A percentile compares a stretch with the other conserved stretches of the same genome.
phyloP scores from a whole-genome alignment of 495 filamentous ascomycete genomes.

The Penicillium argentinense region DNA sequence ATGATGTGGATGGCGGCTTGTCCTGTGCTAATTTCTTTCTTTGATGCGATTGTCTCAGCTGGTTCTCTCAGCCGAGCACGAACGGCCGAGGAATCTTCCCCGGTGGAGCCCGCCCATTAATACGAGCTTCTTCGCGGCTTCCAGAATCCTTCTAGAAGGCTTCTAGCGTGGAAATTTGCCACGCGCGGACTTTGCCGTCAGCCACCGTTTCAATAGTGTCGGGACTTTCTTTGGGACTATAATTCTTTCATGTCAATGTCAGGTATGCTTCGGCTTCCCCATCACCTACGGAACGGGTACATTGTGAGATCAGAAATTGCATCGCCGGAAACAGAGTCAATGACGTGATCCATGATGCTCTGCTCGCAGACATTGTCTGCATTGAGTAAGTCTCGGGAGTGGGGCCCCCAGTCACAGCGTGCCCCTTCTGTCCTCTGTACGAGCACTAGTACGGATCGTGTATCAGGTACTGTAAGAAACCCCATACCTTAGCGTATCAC shows the following conservation, averaged over 20 bases:
- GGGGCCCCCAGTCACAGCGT: too few species aligned
- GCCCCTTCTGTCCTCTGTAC: too few species aligned
- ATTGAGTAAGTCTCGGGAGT: slow-evolving; percentile 4
- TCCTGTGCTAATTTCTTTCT: not conserved
- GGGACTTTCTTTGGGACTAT: not conserved
- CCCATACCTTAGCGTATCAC: too few species aligned
- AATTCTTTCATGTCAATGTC: not conserved
- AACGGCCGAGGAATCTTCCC: not conserved
- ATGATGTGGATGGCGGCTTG: too few species aligned
- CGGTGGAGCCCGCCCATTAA: not conserved
- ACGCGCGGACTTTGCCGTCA: slow-evolving; percentile 8
- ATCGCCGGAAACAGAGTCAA: slow-evolving; percentile 3
- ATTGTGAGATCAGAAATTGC: not conserved
- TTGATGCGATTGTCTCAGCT: not conserved
- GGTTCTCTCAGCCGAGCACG: not conserved
- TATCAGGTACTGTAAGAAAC: too few species aligned
- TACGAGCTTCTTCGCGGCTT: slow-evolving; percentile 29
- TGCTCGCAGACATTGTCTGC: slow-evolving; percentile 3
- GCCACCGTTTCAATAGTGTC: not conserved
- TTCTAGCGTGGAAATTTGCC: slow-evolving; percentile 24
- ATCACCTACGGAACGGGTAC: not conserved
- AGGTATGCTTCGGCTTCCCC: too few species aligned
- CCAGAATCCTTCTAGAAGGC: slow-evolving; percentile 30
- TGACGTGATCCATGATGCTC: not conserved
- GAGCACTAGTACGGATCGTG: too few species aligned